A percentile compares a stretch with the other conserved stretches of the same genome.
phyloP scores from a whole-genome alignment of 768 basidiomycete genomes.

The Auriculariales sp. region DNA sequence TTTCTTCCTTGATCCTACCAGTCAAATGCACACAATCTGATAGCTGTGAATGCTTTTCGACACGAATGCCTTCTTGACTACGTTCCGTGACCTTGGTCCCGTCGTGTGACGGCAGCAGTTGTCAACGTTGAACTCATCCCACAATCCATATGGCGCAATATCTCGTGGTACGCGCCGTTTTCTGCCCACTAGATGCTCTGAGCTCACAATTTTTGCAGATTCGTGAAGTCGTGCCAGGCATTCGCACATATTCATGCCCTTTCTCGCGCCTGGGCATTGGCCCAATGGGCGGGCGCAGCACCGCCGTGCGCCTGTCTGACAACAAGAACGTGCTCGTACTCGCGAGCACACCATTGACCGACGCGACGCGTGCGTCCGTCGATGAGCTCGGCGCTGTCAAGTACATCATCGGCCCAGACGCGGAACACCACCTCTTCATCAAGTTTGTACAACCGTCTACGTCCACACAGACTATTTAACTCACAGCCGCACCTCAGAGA shows the following conservation, averaged over 20 bases:
- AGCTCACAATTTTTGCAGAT: too few species aligned
- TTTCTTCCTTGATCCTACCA: too few species aligned
- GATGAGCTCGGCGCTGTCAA: slow-evolving; percentile 34
- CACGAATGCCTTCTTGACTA: too few species aligned
- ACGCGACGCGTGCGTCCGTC: slow-evolving; percentile 26
- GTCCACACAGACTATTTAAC: slow-evolving; percentile 44
- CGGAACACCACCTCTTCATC: slow-evolving; percentile 34
- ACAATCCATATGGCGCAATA: too few species aligned
- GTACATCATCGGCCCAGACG: slow-evolving; percentile 35
- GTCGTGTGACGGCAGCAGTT: too few species aligned
- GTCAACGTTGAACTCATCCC: too few species aligned
- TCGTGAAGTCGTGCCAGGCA: background rate
- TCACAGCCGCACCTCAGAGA: slow-evolving; percentile 32
- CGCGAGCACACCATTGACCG: slow-evolving; percentile 34
- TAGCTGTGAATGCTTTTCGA: too few species aligned
- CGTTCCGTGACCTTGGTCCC: too few species aligned
- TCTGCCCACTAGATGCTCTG: too few species aligned
- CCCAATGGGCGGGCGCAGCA: slow-evolving; percentile 72
- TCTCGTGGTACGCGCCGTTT: too few species aligned
- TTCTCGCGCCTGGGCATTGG: slow-evolving; percentile 52
- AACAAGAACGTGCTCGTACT: slow-evolving; percentile 32
- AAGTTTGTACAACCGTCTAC: too few species aligned
- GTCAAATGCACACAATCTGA: too few species aligned
- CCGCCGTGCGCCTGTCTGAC: slow-evolving; percentile 53
- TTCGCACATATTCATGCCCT: slow-evolving; percentile 17